Evolutionary conservation across 176 grass and related monocot species (phyloP), one percentile per base, ranked within the genome.

Genomic region (Oryza longistaminata): DNA sequence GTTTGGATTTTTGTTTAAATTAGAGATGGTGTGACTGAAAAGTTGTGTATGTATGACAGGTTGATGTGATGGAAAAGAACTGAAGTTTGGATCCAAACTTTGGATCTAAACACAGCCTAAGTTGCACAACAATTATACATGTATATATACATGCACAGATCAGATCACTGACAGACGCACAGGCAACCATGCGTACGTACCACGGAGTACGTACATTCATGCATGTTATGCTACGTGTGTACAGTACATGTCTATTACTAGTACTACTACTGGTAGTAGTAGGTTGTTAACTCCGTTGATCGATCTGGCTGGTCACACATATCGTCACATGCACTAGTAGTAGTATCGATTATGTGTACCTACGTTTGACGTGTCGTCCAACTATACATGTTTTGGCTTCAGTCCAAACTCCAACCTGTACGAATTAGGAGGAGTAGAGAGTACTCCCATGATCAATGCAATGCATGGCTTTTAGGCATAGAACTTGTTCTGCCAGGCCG

Each of bases 401-500:
- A 5, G 48, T 50, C 48, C 48, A 16, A 16, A 50, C 21, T 61
- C 8, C 58, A 61, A 22, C 21, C 7, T 61, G 50, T 53, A 31
- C 29, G 50, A 17, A 39, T 7, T 39, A 7, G 37, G 37, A 39
- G 37, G 6, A 39, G 37, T 6, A 19, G 16, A 19, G 16, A 49
- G 46, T 49, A 14, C 14, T n/a, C 7, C 7, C 17, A 21, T 21
- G 52, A 2, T 35, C 34, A 5, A 60, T 22, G 55, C 55, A 40
- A 46, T 66, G 55, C 64, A 65, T 81, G 26, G 29, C 11, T 58
- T 7, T 39, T 7, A 21, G 53, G 17, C 17, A 9, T 55, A 40
- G 43, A 43, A 11, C 13, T 44, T 35, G 72, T 71, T 73, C 70
- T 52, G 64, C 64, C 58, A 72, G 88, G 78, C 67, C 77, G 88